Evolutionary conservation across 768 basidiomycete genomes (phyloP), one percentile per base, ranked within the genome.

Genomic region (Boletus eberwhitei): DNA sequence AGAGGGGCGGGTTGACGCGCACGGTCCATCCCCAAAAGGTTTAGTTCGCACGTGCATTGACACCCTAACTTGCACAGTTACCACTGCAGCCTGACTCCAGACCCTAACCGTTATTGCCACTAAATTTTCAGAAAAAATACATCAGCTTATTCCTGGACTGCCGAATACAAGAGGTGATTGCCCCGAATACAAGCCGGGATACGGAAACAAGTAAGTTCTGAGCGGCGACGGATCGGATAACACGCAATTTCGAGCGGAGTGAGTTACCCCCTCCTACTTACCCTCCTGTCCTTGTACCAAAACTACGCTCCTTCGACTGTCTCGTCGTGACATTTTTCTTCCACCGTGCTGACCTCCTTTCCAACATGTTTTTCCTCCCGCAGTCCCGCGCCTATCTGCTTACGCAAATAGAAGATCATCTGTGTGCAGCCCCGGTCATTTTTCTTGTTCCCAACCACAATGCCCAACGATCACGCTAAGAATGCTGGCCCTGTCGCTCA

Each of bases 161-260:
- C 35, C 38, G 58, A 56, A 49, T 44, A 49, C 62, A 37, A 55
- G 46, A 50, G 55, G 49, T 46, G 48, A 36, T 34, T 50, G 16
- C 39, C 21, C 43, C 53, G 48, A 40, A 50, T 41, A 9, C 48
- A 47, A 55, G 61, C 61, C 50, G 59, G 47, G 43, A 47, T 45
- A 52, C 46, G 57, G 59, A 62, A 53, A 47, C 48, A 36, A 41
- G 43, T 44, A 32, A 62, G 63, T 71, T 71, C 69, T 69, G 69
- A 71, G 69, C 69, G 71, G 71, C 71, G 69, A 63, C 69, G 61
- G 61, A 70, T 70, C 68, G 68, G 69, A 72, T 69, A 69, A 57
- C 57, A 51, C 60, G 71, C 71, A 67, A 66, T 71, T 71, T 71
- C 60, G 71, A 63, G 69, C 69, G 69, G 69, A 71, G 69, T 71